These are phyloP conservation scores for Saturnispora serradocipensis DNA, from an alignment of 805 yeast genomes.

Conservation along the genomic window DNA sequence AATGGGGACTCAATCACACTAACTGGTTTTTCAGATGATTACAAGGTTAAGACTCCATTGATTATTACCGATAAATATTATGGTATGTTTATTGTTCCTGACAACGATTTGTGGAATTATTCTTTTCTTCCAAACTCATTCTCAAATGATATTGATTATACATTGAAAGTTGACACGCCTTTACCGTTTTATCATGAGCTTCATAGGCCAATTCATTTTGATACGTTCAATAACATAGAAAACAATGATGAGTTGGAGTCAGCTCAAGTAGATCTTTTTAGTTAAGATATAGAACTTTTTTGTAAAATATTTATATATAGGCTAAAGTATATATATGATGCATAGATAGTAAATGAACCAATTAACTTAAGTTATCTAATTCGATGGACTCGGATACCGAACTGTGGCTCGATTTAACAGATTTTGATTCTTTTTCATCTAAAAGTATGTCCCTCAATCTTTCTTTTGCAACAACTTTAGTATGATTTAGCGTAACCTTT, in stretches of 20 bases:
- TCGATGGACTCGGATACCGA: slow-evolving; percentile 10
- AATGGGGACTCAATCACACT: slow-evolving; percentile 54
- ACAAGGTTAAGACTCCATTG: slow-evolving; percentile 56
- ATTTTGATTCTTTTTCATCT: slow-evolving; percentile 32
- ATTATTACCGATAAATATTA: slow-evolving; percentile 62
- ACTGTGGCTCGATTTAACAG: not conserved
- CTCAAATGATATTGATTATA: slow-evolving; percentile 51
- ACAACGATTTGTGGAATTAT: slow-evolving; percentile 80
- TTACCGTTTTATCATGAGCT: slow-evolving; percentile 71
- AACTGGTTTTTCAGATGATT: slow-evolving; percentile 54
- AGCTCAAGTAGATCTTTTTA: slow-evolving; percentile 11
- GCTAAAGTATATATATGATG: not conserved
- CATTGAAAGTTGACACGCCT: slow-evolving; percentile 70
- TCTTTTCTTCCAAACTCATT: slow-evolving; percentile 82
- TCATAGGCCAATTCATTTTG: slow-evolving; percentile 86
- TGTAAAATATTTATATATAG: not conserved
- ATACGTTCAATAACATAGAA: slow-evolving; percentile 60
- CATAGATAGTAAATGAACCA: not conserved
- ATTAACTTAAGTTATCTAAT: slow-evolving; percentile 8
- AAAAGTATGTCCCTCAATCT: slow-evolving; percentile 49
- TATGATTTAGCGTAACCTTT: slow-evolving; percentile 48
- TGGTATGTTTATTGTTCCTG: slow-evolving; percentile 85
- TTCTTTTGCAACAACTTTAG: slow-evolving; percentile 47
- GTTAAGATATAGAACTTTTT: not conserved
- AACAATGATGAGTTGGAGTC: slow-evolving; percentile 23